Conservation (phyloP, 2,329 filamentous ascomycete species). For the Botrytis byssoidea region DNA sequence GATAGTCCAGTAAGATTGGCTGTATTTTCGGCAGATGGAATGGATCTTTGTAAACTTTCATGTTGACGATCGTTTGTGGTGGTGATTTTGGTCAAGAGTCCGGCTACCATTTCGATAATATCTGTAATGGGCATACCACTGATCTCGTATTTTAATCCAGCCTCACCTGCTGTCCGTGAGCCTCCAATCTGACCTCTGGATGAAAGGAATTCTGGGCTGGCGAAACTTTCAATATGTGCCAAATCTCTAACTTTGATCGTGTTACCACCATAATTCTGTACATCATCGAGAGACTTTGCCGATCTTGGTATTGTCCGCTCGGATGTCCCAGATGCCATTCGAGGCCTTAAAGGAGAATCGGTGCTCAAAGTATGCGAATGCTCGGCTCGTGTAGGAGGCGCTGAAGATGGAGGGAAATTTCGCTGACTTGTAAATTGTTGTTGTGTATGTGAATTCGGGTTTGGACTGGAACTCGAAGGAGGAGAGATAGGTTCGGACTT, state of each 20-base stretch:
- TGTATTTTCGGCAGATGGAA: slow-evolving; percentile 55
- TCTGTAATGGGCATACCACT: slow-evolving; percentile 96
- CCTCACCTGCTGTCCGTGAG: slow-evolving; percentile 52
- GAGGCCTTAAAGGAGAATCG: background rate
- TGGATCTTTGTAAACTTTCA: slow-evolving; percentile 78
- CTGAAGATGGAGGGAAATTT: slow-evolving; percentile 27
- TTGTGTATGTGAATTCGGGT: slow-evolving; percentile 27
- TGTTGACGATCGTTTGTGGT: slow-evolving; percentile 94
- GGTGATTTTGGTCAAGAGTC: slow-evolving; percentile 93
- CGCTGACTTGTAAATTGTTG: slow-evolving; percentile 36
- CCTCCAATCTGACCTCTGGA: slow-evolving; percentile 51
- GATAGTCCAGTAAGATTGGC: slow-evolving; percentile 61
- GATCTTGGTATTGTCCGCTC: slow-evolving; percentile 30
- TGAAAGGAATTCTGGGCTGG: slow-evolving; percentile 69
- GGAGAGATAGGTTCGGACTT: slow-evolving; percentile 34
- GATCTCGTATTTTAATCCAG: slow-evolving; percentile 74
- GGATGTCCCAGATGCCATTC: background rate
- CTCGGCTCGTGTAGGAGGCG: slow-evolving; percentile 22
- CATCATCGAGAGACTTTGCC: slow-evolving; percentile 40
- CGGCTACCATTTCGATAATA: slow-evolving; percentile 98
- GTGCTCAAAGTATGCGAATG: slow-evolving; percentile 17
- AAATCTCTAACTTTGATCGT: slow-evolving; percentile 83
- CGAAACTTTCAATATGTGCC: slow-evolving; percentile 86
- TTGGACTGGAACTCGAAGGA: slow-evolving; percentile 35
- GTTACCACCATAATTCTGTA: slow-evolving; percentile 40